phyloP scores from a whole-genome alignment of 768 basidiomycete species.

The Suillus bovinus region DNA sequence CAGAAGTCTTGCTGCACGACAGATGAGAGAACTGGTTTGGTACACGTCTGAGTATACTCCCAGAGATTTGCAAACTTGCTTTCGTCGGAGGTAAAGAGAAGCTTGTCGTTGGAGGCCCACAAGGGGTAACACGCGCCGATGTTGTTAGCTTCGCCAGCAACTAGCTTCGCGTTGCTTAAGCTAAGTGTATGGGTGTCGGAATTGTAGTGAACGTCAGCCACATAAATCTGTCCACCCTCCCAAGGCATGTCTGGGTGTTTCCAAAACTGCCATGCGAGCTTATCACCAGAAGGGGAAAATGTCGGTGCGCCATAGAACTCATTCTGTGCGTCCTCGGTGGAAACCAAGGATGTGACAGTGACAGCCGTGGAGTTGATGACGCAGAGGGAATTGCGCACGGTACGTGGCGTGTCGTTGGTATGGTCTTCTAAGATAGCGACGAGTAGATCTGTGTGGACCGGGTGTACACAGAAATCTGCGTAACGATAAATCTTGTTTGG shows the following conservation, averaged over 20 bases:
- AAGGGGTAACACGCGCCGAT: slow-evolving; percentile 39
- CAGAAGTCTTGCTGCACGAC: slow-evolving; percentile 32
- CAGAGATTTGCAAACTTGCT: slow-evolving; percentile 58
- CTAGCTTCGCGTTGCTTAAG: slow-evolving; percentile 37
- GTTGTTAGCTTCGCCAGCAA: slow-evolving; percentile 54
- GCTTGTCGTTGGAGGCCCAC: slow-evolving; percentile 44
- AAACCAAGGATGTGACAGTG: slow-evolving; percentile 40
- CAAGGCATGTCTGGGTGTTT: slow-evolving; percentile 67
- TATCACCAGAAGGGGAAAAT: slow-evolving; percentile 56
- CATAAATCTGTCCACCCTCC: slow-evolving; percentile 54
- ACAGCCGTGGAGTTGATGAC: slow-evolving; percentile 48
- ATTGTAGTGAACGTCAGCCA: slow-evolving; percentile 42
- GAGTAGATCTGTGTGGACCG: slow-evolving; percentile 47
- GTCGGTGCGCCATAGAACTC: slow-evolving; percentile 59
- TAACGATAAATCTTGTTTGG: slow-evolving; percentile 35
- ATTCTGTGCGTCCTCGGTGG: slow-evolving; percentile 47
- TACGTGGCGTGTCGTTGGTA: slow-evolving; percentile 42
- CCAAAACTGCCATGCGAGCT: slow-evolving; percentile 65
- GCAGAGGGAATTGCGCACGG: slow-evolving; percentile 48
- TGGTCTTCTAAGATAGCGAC: slow-evolving; percentile 70
- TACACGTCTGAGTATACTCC: slow-evolving; percentile 19
- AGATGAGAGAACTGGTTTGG: slow-evolving; percentile 28
- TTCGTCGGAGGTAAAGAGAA: slow-evolving; percentile 60
- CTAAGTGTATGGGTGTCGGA: slow-evolving; percentile 23
- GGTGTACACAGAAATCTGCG: slow-evolving; percentile 57